Evolutionary conservation across 2,329 filamentous ascomycete genomes (phyloP).

Genomic region (Epichloe gansuensis): DNA sequence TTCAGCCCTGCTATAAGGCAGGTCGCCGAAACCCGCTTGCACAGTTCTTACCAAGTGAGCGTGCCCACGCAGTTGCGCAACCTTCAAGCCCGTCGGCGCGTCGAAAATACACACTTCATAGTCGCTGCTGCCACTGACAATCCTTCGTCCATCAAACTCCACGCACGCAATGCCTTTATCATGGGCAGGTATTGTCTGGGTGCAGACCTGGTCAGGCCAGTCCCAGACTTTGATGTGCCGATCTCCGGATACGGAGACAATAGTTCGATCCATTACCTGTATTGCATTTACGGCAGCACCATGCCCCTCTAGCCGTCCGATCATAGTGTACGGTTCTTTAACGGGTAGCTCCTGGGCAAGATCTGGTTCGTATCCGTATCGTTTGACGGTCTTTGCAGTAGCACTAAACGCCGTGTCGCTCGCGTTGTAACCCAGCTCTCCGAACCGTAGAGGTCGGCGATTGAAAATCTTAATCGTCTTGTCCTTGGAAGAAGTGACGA

Average conservation of each 20-base stretch:
- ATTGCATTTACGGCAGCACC: constrained; percentile 91
- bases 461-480: constrained; percentile 97
- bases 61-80: constrained; percentile 77
- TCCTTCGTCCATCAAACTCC: constrained; percentile 85
- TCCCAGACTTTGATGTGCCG: constrained; percentile 92
- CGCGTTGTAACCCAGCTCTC: constrained; percentile 43
- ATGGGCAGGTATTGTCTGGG: constrained; percentile 73
- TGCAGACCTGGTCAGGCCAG: constrained; percentile 65
- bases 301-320: constrained; percentile 74
- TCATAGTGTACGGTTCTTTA: constrained; percentile 57
- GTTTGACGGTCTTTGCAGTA: constrained; percentile 37
- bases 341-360: constrained; percentile 34
- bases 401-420: constrained; percentile 33
- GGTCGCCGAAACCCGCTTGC: constrained; percentile 85
- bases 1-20: constrained; percentile 66
- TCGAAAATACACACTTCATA: constrained; percentile 95
- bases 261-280: constrained; percentile 71
- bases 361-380: constrained; percentile 42
- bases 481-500: constrained; percentile 96
- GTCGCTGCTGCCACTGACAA: constrained; percentile 93
- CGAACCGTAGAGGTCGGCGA: constrained; percentile 51
- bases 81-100: constrained; percentile 70
- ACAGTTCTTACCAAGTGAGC: constrained; percentile 80
- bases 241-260: constrained; percentile 92
- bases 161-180: constrained; percentile 95